These are phyloP conservation scores for Backusella australiensis DNA, from an alignment of 192 early-diverging fungal species.

Conservation along the genomic window DNA sequence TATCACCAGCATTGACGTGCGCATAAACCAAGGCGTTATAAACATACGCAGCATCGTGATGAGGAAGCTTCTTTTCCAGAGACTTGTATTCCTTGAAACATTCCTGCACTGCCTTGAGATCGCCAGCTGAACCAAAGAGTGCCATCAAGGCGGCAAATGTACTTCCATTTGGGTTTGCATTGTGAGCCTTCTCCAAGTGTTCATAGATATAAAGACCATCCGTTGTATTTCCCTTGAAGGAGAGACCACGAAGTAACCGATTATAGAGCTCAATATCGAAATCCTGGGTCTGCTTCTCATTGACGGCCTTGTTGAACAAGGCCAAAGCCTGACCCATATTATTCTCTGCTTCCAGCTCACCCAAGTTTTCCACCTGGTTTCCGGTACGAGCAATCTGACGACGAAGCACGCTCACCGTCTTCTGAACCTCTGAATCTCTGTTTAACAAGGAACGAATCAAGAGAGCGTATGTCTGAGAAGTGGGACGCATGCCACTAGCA, in stretches of 20 bases:
- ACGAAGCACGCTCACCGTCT: slow-evolving; percentile 17
- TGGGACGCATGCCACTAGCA: slow-evolving; percentile 16
- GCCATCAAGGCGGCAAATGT: slow-evolving; percentile 57
- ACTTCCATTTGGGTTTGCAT: slow-evolving; percentile 41
- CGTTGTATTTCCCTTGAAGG: slow-evolving; percentile 22
- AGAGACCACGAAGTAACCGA: slow-evolving; percentile 18
- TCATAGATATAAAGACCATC: slow-evolving; percentile 36
- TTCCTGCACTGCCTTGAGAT: slow-evolving; percentile 25
- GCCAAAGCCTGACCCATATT: slow-evolving; percentile 35
- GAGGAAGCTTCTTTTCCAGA: slow-evolving; percentile 1
- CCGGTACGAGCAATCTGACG: slow-evolving; percentile 23
- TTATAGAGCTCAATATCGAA: slow-evolving; percentile 36
- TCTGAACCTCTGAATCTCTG: slow-evolving; percentile 32
- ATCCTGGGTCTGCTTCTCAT: slow-evolving; percentile 17
- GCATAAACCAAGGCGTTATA: slow-evolving; percentile 37
- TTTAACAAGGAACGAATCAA: slow-evolving; percentile 28
- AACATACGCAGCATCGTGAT: slow-evolving; percentile 28
- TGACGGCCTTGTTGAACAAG: slow-evolving; percentile 31
- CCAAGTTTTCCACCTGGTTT: neutral
- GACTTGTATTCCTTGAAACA: slow-evolving; percentile 36
- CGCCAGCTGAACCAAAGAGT: slow-evolving; percentile 33
- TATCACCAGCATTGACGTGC: slow-evolving; percentile 28
- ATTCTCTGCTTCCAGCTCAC: slow-evolving; percentile 26
- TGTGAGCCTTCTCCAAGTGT: slow-evolving; percentile 26
- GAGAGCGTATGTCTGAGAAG: slow-evolving; percentile 29